Conservation (phyloP, 1,284 basidiomycete species). For the Cutaneotrichosporon cyanovorans region DNA sequence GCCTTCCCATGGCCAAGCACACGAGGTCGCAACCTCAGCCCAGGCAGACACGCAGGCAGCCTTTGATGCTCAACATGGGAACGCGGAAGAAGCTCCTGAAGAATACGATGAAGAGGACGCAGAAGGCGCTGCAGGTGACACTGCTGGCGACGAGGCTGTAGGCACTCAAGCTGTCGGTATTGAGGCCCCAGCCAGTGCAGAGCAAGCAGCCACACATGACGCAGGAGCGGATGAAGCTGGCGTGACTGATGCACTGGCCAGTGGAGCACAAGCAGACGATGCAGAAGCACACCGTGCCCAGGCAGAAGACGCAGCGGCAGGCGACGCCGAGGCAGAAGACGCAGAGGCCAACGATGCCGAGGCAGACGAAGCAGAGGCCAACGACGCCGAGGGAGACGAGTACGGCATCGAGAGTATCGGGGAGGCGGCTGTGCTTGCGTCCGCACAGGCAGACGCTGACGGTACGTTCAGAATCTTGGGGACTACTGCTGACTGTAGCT, state of each 20-base stretch:
- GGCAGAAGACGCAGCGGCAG: background rate
- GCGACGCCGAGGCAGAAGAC: background rate
- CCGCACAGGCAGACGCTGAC: constrained; percentile 2
- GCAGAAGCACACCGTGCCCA: background rate
- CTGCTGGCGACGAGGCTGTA: constrained; percentile 34
- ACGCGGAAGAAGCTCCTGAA: background rate
- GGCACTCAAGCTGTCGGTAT: no score
- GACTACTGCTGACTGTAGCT: background rate
- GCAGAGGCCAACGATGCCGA: background rate
- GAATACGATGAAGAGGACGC: background rate
- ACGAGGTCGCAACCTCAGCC: no score
- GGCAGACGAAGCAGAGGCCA: constrained; percentile 1
- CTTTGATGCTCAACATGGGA: background rate
- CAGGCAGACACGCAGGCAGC: no score
- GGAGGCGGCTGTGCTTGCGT: constrained; percentile 9
- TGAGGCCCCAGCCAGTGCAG: background rate
- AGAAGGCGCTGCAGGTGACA: constrained; percentile 6
- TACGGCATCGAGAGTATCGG: constrained; percentile 13
- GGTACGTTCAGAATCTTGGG: background rate
- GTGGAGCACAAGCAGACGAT: background rate
- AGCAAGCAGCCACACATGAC: background rate
- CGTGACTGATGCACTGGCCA: background rate
- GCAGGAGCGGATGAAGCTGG: background rate
- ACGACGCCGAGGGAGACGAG: constrained; percentile 8
- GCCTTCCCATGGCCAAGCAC: no score